Evolutionary conservation across 305 asterid genomes (phyloP), one percentile per base, ranked within the genome.

Genomic region (Euphrasia arctica): DNA sequence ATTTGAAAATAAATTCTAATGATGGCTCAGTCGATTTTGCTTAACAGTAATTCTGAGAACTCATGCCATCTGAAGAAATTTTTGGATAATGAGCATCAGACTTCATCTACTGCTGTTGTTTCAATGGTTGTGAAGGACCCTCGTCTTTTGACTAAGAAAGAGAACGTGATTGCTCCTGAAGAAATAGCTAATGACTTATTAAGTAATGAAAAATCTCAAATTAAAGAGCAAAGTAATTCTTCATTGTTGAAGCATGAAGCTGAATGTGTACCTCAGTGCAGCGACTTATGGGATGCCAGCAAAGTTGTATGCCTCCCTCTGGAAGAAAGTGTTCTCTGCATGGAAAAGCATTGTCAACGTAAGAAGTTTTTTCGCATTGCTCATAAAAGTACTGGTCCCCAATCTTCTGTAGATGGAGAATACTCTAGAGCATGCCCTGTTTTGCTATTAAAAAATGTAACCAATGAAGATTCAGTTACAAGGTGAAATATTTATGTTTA

Each of bases 121-220:
- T 71, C 97, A 13, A 68, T 90, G 69, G 70, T 58, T 63, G 92
- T 87, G 65, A 77, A 74, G 49, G 99, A 93, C 76, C 96, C 96
- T 48, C 92, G 96, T 62, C 31, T 41, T 9, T 54, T 25, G 59
- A 54, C 59, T 54, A 54, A 54, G 59, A 54, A 27, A 25, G 58
- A 12, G 32, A 9, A 52, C 8, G 34, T 18, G n/a, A 27, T 54
- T 25, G 36, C 29, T 54, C 59, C 36, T 25, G 59, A 22, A 11
- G 59, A 76, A 74, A 45, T 96, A 93, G 74, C 96, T 95, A 45
- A 87, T 95, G 64, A 39, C 45, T 25, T 25, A 51, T 36, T 58
- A 58, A 69, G 74, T 62, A 7, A 58, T 75, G 80, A 57, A 62
- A 77, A 78, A 63, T 61, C 63, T 62, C 75, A 74, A 71, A 70